Base-by-base conservation (phyloP, 305 asterid genomes). In the Fraxinus nigra region DNA sequence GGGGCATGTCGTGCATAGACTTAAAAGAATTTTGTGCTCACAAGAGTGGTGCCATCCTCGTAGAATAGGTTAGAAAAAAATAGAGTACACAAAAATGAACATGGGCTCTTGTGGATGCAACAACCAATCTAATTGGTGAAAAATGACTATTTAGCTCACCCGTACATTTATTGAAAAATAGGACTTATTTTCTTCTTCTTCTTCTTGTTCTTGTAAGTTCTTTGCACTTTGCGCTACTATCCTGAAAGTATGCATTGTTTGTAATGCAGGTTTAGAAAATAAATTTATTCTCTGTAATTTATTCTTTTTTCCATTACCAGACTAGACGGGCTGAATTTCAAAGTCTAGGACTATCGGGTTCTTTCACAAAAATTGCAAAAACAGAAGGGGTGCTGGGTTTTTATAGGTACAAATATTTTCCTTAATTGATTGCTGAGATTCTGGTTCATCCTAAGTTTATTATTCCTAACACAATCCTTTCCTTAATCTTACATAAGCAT, bases 331-430 rank as follows among this genome's bases (percentile, higher is more conserved):
- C 91, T 70, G 97, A 95, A 87, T 95, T 88, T 84, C 93, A 85
- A 76, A 92, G 93, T 78, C 87, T 93, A 76, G 99, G 99, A 83
- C 88, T 95, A 63, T 59, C 78, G 4, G 98, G 98, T 80, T 92
- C 99, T 86, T 91, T 92, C 82, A 86, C 90, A 32, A 95, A 92
- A 87, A 92, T 95, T 69, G 94, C 90, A 18, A 93, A 89, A 85
- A 91, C 98, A 59, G 99, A 95, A 92, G 99, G 99, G 80, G 74
- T 43, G 54, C 90, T 79, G 72, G 98, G 98, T 20, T 92, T 95
- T 84, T 95, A 93, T 88, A 93, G 98, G 98, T 95, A 79, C 43
- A 67, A 70, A 14, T 46, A 72, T 48, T 79, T 24, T 78, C 81
- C 78, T 69, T 48, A 35, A 10, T 16, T 43, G 7, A 20, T 28